Evolutionary conservation across 169 alveolate species (phyloP), one percentile per base, ranked within the genome.

Genomic region (Eimeria maxima): DNA sequence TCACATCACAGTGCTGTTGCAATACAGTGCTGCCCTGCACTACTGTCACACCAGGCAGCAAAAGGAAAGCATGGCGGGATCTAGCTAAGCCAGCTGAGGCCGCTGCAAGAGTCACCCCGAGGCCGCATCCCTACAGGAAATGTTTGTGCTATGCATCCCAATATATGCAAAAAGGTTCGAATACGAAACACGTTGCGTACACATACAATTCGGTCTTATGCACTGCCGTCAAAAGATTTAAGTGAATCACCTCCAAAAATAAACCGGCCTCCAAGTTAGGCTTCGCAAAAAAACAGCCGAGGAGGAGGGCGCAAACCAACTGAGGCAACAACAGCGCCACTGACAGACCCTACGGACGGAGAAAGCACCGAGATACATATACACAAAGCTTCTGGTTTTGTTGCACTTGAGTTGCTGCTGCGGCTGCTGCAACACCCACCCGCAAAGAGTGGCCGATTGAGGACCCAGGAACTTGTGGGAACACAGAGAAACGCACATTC

Each of bases 271-370:
- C 90, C 74, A 81, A 73, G 90, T 81, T 50, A 5, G 67, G 29
- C 50, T 27, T 42, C 53, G 90, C 90, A 33, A 81, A 81, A 29
- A 81, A 81, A 27, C 90, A 81, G 74, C 90, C 90, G 29, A 81
- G 74, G 47, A 81, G 90, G 11, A 81, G 90, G 29, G 90, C 63
- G 73, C 90, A 47, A 20, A 81, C 18, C 29, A 81, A 55, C 90
- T 81, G 90, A n/a, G 90, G 90, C 67, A 81, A n/a, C 90, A 81
- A 73, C 74, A 81, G 73, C 55, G 90, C 90, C 71, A 81, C 74
- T 11, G 90, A 81, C 4, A 81, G 29, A 27, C 69, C 69, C 90
- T 81, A 55, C 10, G 57, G 73, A 18, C 11, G 14, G 65, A 22
- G 44, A 47, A 60, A 78, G 14, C 88, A 78, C 16, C 80, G 10